These are phyloP conservation scores for Colletotrichum sansevieriae DNA, from an alignment of 2,329 filamentous ascomycete genomes.

Conservation along the genomic window DNA sequence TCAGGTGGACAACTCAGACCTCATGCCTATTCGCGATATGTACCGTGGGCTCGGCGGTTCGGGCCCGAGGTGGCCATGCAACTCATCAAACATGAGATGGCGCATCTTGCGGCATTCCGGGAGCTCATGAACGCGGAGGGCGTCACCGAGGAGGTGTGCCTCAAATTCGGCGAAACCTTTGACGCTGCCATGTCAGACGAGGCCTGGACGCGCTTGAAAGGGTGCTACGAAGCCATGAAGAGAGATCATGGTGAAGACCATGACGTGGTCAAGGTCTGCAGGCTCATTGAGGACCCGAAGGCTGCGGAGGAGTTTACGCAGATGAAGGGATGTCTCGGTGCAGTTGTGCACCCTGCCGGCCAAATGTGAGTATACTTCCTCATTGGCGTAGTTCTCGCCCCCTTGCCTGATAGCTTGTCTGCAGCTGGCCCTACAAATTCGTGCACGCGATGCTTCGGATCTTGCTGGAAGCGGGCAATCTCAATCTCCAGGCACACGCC, in stretches of 20 bases:
- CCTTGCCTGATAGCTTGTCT: background rate
- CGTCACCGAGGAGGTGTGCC: slow-evolving; percentile 2
- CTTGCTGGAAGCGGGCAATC: slow-evolving; percentile 7
- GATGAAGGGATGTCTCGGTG: slow-evolving; percentile 16
- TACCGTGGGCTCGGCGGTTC: slow-evolving; percentile 40
- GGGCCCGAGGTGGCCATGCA: slow-evolving; percentile 44
- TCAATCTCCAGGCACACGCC: slow-evolving; percentile 15
- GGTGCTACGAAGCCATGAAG: slow-evolving; percentile 15
- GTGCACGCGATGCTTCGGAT: slow-evolving; percentile 2
- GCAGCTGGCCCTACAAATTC: slow-evolving; percentile 19
- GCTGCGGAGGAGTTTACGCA: slow-evolving; percentile 16
- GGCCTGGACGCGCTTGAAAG: slow-evolving; percentile 2
- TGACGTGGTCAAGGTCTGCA: slow-evolving; percentile 14
- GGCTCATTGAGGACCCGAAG: background rate
- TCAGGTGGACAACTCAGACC: slow-evolving; percentile 43
- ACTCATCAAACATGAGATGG: slow-evolving; percentile 44
- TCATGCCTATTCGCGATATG: slow-evolving; percentile 43
- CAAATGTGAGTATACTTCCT: slow-evolving; percentile 6
- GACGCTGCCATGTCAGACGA: slow-evolving; percentile 9
- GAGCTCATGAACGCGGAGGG: background rate
- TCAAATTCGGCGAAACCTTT: slow-evolving; percentile 12
- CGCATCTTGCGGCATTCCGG: slow-evolving; percentile 39
- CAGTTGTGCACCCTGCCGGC: slow-evolving; percentile 11
- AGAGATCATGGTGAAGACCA: background rate
- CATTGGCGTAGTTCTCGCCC: background rate